These are phyloP conservation scores for Penicillium nucicola DNA, from an alignment of 495 filamentous ascomycete species.

Conservation along the genomic window DNA sequence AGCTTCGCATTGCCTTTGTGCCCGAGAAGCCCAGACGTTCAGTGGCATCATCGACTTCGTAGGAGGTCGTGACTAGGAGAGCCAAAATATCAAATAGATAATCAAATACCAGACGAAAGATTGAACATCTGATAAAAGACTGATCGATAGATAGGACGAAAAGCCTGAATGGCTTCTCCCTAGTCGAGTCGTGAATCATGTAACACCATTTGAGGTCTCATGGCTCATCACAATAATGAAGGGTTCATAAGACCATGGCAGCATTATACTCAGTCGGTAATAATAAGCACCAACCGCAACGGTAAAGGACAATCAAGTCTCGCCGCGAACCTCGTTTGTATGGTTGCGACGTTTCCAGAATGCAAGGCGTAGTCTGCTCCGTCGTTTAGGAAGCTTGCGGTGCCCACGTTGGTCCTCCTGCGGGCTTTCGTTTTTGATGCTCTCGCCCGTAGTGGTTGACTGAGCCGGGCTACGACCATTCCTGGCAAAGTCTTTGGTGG, in stretches of 20 bases:
- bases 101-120: no score
- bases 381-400: slow-evolving; percentile 33
- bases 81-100: neutral
- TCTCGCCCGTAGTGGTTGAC: slow-evolving; percentile 30
- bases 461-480: slow-evolving; percentile 30
- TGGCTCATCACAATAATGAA: slow-evolving; percentile 28
- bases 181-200: slow-evolving; percentile 26
- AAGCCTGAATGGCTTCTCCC: neutral
- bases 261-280: slow-evolving; percentile 19
- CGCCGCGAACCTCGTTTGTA: slow-evolving; percentile 37
- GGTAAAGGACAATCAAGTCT: slow-evolving; percentile 25
- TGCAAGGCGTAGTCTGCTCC: slow-evolving; percentile 43
- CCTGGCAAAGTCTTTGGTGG: slow-evolving; percentile 24
- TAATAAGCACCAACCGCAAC: slow-evolving; percentile 1
- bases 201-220: slow-evolving; percentile 27
- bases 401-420: slow-evolving; percentile 22
- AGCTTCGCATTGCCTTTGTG: neutral
- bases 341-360: slow-evolving; percentile 44
- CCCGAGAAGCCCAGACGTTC: neutral
- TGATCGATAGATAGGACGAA: neutral
- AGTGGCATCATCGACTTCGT: slow-evolving; percentile 8
- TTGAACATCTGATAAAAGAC: neutral
- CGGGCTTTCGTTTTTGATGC: slow-evolving; percentile 22
- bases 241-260: slow-evolving; percentile 31
- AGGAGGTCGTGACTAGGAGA: slow-evolving; percentile 5